Percentiles rank a stretch among this genome's conserved stretches.
Evolutionary conservation across 1,139 yeast species (phyloP).

Genomic region (Saccharomyces hybrid): DNA sequence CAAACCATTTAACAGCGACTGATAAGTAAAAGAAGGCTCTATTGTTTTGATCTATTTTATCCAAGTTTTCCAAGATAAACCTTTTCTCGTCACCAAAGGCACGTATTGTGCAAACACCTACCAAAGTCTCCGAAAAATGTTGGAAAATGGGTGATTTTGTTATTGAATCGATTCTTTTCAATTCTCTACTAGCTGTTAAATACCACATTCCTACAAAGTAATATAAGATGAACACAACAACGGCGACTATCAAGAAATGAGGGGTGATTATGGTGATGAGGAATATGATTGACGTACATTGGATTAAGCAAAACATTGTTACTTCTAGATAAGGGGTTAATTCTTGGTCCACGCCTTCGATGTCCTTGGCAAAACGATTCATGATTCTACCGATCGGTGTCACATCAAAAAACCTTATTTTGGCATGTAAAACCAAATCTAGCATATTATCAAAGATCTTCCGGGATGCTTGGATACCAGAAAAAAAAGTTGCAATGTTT

Average conservation of each 20-base stretch:
- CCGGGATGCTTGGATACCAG: conserved; percentile 10
- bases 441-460: conserved; percentile 7
- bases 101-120: conserved; percentile 59
- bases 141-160: conserved; percentile 65
- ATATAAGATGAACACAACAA: conserved; percentile 5
- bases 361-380: conserved; percentile 55
- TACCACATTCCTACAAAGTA: conserved; percentile 9
- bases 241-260: conserved; percentile 2
- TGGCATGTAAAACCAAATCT: conserved; percentile 41
- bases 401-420: conserved; percentile 54
- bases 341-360: conserved; percentile 54
- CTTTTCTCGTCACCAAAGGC: conserved; percentile 45
- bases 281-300: conserved; percentile 5
- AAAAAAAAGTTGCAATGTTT: conserved; percentile 2
- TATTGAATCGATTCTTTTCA: conserved; percentile 66
- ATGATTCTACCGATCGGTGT: conserved; percentile 56
- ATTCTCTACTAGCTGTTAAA: conserved; percentile 24
- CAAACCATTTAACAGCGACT: conserved; percentile 70
- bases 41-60: conserved; percentile 50
- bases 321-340: conserved; percentile 28
- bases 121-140: conserved; percentile 62
- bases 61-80: conserved; percentile 42
- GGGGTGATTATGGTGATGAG: conserved; percentile 12
- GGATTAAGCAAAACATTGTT: conserved; percentile 4
- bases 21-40: conserved; percentile 56